Evolutionary conservation across 305 asterid genomes (phyloP).

Genomic region (Solanum hybrid): DNA sequence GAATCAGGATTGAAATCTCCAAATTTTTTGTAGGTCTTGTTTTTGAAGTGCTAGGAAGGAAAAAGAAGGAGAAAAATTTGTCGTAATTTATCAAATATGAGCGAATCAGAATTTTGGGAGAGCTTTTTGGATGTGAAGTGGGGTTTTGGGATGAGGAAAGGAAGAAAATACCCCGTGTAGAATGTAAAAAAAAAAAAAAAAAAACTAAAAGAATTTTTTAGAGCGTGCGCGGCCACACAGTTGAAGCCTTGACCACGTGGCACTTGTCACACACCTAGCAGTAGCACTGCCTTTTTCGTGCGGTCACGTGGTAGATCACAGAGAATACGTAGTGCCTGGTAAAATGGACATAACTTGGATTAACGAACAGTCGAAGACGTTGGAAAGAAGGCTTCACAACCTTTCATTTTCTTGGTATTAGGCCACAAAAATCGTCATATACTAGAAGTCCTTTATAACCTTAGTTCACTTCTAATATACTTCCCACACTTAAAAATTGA

Average conservation of each 20-base stretch:
- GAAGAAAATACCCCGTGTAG: neutral
- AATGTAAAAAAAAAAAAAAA: neutral
- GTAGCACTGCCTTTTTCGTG: neutral
- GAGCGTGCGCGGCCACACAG: neutral
- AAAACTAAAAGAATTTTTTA: no score
- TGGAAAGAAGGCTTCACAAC: neutral
- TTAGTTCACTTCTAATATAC: neutral
- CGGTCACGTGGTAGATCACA: neutral
- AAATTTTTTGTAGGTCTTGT: neutral
- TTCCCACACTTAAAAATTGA: neutral
- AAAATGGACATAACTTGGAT: neutral
- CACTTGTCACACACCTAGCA: neutral
- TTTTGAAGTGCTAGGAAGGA: neutral
- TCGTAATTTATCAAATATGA: neutral
- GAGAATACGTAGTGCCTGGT: neutral
- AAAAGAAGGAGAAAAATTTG: neutral
- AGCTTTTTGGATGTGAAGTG: neutral
- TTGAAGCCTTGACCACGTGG: neutral
- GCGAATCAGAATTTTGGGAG: neutral
- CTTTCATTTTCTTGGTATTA: neutral
- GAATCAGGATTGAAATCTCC: neutral
- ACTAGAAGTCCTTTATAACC: neutral
- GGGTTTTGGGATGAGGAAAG: neutral
- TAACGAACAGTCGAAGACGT: neutral
- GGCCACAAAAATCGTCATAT: neutral